A percentile compares a stretch with the other conserved stretches of the same genome.
Evolutionary conservation across 1,284 basidiomycete species (phyloP).

Genomic region (Ustilago cynodontis): DNA sequence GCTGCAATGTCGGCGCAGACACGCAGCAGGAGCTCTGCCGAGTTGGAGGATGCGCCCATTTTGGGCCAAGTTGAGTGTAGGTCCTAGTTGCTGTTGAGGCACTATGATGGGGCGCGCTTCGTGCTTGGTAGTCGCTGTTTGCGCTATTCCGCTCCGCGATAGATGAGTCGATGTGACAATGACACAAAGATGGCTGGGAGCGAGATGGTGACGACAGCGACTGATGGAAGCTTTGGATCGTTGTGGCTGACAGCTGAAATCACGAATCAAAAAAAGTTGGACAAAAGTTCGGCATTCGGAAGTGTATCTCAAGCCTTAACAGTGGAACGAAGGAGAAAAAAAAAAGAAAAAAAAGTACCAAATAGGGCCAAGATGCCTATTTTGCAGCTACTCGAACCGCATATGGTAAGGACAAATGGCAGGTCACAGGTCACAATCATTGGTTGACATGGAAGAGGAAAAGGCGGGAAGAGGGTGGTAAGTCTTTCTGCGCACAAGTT

Average conservation of each 20-base stretch:
- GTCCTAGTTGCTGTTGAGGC: background rate
- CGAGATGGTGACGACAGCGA: background rate
- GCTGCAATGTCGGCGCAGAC: slow-evolving; percentile 95
- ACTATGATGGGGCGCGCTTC: too few species aligned
- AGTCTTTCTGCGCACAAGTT: background rate
- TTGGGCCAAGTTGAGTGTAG: slow-evolving; percentile 7
- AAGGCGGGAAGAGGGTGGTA: background rate
- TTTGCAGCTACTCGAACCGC: background rate
- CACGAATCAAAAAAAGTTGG: slow-evolving; percentile 9
- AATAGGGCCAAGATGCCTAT: background rate
- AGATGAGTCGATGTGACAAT: background rate
- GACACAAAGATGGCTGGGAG: background rate
- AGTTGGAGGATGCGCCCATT: slow-evolving; percentile 70
- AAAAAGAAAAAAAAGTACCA: background rate
- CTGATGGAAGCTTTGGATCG: background rate
- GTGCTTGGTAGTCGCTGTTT: too few species aligned
- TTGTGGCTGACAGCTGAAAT: background rate
- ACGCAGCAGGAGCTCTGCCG: slow-evolving; percentile 89
- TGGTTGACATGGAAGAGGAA: background rate
- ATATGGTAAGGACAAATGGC: background rate
- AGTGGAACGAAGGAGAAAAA: background rate
- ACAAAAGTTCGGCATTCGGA: slow-evolving; percentile 27
- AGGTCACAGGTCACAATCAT: slow-evolving; percentile 3
- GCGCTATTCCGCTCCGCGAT: background rate
- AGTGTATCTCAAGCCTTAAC: background rate